phyloP scores from a whole-genome alignment of 1,284 basidiomycete genomes.

The Moesziomyces globuligerus region DNA sequence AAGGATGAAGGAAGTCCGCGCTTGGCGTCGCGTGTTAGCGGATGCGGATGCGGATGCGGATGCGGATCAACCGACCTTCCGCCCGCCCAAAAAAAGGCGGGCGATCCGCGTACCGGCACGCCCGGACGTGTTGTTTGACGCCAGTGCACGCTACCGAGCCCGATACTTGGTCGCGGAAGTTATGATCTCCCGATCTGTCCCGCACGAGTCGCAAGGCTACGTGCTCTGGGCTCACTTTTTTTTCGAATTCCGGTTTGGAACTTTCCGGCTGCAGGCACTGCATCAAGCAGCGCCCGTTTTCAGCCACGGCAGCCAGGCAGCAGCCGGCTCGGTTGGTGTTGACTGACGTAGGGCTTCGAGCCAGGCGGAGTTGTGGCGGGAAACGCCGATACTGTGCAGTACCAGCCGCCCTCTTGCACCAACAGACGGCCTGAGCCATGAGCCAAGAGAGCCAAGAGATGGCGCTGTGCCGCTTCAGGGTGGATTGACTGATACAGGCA shows the following conservation, averaged over 20 bases:
- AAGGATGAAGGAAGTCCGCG: background rate
- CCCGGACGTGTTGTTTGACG: background rate
- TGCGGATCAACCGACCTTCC: background rate
- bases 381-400: too few relatives aligned
- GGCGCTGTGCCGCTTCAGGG: too few relatives aligned
- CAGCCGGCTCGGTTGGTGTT: background rate
- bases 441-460: background rate
- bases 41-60: background rate
- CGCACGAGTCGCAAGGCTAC: background rate
- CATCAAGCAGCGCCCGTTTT: background rate
- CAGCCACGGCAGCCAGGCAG: background rate
- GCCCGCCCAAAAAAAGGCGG: too few relatives aligned
- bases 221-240: background rate
- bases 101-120: too few relatives aligned
- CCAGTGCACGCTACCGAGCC: background rate
- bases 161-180: too few relatives aligned
- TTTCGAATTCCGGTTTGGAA: background rate
- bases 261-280: background rate
- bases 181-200: background rate
- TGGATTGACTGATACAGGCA: too few relatives aligned
- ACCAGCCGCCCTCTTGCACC: too few relatives aligned
- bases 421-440: too few relatives aligned
- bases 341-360: background rate
- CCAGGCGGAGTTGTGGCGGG: background rate
- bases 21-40: background rate